Evolutionary conservation across 2,329 filamentous ascomycete species (phyloP).

Genomic region (Epichloe sylvatica): DNA sequence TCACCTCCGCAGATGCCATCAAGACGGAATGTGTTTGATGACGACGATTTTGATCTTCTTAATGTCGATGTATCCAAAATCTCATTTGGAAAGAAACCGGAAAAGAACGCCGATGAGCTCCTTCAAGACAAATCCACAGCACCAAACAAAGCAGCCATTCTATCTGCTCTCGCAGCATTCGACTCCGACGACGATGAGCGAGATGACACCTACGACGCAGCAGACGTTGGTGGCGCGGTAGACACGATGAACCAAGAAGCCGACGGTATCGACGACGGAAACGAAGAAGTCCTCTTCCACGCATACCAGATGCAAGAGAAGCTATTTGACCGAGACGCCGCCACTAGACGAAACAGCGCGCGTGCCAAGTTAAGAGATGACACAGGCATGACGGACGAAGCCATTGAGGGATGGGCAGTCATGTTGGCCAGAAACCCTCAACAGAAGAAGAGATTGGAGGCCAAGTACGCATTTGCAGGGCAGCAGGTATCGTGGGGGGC

Average conservation of each 20-base stretch:
- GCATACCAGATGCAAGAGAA: conserved; percentile 52
- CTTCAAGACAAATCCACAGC: conserved; percentile 50
- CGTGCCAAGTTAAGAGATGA: conserved; percentile 54
- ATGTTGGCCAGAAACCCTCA: conserved; percentile 67
- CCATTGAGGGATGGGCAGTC: conserved; percentile 84
- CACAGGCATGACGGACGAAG: conserved; percentile 84
- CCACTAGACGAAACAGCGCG: conserved; percentile 49
- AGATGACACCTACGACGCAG: conserved; percentile 90
- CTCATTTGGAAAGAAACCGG: conserved; percentile 61
- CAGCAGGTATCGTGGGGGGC: conserved; percentile 52
- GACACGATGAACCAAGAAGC: conserved; percentile 50
- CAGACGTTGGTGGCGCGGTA: conserved; percentile 80
- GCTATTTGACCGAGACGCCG: conserved; percentile 57
- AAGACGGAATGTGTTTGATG: conserved; percentile 64
- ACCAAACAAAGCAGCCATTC: conserved; percentile 69
- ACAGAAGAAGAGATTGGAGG: conserved; percentile 55
- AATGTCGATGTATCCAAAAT: conserved; percentile 51
- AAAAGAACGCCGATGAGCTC: conserved; percentile 56
- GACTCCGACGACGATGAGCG: conserved; percentile 92
- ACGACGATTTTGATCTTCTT: conserved; percentile 65
- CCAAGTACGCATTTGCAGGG: conserved; percentile 53
- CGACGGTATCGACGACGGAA: conserved; percentile 33
- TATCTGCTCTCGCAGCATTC: conserved; percentile 77
- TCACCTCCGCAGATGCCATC: conserved; percentile 27
- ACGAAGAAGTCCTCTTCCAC: conserved; percentile 61